These are phyloP conservation scores for Talaromyces sp. DNA, from an alignment of 2,329 filamentous ascomycete genomes.

Conservation along the genomic window DNA sequence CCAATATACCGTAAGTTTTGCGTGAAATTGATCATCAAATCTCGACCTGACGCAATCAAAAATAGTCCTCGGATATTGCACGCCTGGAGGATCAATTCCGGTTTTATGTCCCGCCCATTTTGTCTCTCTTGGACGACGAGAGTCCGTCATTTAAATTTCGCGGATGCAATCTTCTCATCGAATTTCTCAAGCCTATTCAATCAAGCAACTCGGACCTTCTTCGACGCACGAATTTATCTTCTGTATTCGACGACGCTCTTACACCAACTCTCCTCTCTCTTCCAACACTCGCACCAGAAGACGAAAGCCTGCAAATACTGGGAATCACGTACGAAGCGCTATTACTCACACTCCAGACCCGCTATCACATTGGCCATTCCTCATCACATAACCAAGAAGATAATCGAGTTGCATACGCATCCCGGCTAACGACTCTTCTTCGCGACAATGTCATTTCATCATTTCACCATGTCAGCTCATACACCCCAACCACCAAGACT, in stretches of 20 bases:
- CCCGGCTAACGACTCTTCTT: conserved; percentile 21
- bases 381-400: conserved; percentile 11
- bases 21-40: not conserved
- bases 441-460: conserved; percentile 31
- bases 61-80: conserved; percentile 18
- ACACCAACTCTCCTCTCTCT: conserved; percentile 66
- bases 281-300: conserved; percentile 68
- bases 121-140: conserved; percentile 40
- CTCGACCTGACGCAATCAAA: not conserved
- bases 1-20: conserved; percentile 28
- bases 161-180: conserved; percentile 32
- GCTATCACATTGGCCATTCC: conserved; percentile 26
- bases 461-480: conserved; percentile 42
- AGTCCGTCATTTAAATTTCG: conserved; percentile 29
- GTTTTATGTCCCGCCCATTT: conserved; percentile 38
- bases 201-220: conserved; percentile 34
- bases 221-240: conserved; percentile 36
- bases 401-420: conserved; percentile 18
- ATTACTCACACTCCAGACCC: conserved; percentile 48
- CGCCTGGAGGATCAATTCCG: conserved; percentile 39
- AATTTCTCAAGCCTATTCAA: conserved; percentile 29
- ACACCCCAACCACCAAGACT: conserved; percentile 31
- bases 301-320: conserved; percentile 62
- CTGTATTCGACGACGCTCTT: conserved; percentile 41
- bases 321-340: conserved; percentile 61